phyloP scores from a whole-genome alignment of 192 early-diverging fungal genomes.

The Irineochytrium annulatum region DNA sequence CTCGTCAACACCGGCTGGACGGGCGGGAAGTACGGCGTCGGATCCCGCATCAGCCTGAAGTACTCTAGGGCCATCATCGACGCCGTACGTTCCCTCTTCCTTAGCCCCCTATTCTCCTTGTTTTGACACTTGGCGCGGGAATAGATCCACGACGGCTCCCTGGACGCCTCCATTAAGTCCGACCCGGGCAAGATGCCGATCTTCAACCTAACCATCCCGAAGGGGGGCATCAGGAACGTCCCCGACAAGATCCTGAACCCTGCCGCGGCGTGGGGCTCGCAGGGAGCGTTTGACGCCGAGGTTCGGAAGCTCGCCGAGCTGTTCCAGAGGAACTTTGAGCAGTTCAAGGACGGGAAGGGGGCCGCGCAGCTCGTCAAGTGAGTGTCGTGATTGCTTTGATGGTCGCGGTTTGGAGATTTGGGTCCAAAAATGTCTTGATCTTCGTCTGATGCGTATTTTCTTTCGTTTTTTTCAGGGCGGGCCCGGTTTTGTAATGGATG shows the following conservation, averaged over 20 bases:
- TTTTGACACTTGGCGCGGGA: background rate
- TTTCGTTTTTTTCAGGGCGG: no score
- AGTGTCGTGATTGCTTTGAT: no score
- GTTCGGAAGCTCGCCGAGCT: conserved; percentile 60
- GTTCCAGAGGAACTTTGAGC: conserved; percentile 75
- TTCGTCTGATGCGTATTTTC: no score
- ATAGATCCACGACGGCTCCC: conserved; percentile 77
- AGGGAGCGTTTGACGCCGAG: conserved; percentile 45
- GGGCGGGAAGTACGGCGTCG: conserved; percentile 78
- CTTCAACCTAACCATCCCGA: conserved; percentile 85
- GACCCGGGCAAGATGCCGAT: conserved; percentile 67
- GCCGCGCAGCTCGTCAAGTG: no score
- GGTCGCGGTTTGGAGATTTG: no score
- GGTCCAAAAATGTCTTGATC: no score
- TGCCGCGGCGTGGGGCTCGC: conserved; percentile 58
- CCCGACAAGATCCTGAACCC: conserved; percentile 75
- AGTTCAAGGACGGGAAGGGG: conserved; percentile 61
- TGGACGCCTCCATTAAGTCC: conserved; percentile 45
- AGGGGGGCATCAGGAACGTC: conserved; percentile 53
- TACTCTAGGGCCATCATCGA: conserved; percentile 91
- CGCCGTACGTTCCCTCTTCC: conserved; percentile 50
- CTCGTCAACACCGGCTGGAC: conserved; percentile 88
- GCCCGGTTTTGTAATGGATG: no score
- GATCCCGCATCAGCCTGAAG: conserved; percentile 81
- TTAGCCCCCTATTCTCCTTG: background rate